Conservation (phyloP, 2,329 filamentous ascomycete genomes). For the Monosporascus sp. region DNA sequence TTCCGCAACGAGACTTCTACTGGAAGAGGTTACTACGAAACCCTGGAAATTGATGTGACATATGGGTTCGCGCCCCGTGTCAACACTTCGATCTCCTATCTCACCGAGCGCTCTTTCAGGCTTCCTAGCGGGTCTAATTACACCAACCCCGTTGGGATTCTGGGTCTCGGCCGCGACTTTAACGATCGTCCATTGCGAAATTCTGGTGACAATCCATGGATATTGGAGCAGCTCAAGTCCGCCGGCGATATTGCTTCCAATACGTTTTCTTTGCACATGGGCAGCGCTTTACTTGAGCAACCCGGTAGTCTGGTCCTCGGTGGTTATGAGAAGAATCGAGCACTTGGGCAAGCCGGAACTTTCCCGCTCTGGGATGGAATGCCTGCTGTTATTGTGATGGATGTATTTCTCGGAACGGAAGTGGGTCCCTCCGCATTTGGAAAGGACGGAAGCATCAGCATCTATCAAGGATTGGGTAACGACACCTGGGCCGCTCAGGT, state of each 20-base stretch:
- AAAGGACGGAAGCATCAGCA: neutral
- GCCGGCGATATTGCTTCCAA: neutral
- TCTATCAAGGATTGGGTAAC: neutral
- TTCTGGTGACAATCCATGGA: neutral
- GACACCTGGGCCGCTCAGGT: neutral
- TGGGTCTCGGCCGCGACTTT: neutral
- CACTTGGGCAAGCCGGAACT: neutral
- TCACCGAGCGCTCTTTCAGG: neutral
- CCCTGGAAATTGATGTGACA: neutral
- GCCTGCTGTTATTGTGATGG: neutral
- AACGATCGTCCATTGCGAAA: neutral
- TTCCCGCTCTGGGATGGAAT: neutral
- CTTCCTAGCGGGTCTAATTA: neutral
- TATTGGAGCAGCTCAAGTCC: neutral
- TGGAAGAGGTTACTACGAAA: neutral
- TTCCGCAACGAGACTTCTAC: neutral
- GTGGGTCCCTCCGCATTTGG: neutral
- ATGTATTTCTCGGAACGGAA: neutral
- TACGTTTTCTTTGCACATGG: neutral
- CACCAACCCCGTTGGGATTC: neutral
- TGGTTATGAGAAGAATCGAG: neutral
- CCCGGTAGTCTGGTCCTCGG: neutral
- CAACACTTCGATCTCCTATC: neutral
- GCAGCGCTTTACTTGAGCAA: neutral
- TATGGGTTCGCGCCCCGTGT: neutral